Conservation (phyloP, 352 stramenopile species). For the Elongisporangium undulatum region DNA sequence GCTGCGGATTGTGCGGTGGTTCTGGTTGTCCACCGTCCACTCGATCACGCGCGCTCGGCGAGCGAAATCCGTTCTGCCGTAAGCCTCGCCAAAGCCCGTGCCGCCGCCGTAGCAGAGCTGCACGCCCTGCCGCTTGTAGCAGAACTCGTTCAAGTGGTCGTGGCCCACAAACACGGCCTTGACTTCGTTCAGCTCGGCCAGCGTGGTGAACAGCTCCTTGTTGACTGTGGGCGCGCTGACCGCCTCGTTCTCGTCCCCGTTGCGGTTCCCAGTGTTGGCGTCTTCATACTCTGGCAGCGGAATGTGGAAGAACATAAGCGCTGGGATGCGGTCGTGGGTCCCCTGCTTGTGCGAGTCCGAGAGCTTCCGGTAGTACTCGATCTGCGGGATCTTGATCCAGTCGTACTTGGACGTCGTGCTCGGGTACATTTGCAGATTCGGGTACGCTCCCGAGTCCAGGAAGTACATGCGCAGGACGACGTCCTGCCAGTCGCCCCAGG, state of each 20-base stretch:
- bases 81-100: conserved; percentile 36
- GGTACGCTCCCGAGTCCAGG: conserved; percentile 35
- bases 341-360: conserved; percentile 19
- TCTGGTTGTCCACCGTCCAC: conserved; percentile 34
- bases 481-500: conserved; percentile 20
- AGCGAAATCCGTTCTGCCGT: conserved; percentile 22
- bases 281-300: conserved; percentile 42
- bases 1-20: conserved; percentile 11
- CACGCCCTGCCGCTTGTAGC: conserved; percentile 30
- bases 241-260: conserved; percentile 31
- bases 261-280: conserved; percentile 10
- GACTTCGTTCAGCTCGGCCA: conserved; percentile 47
- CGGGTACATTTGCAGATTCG: conserved; percentile 24
- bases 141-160: conserved; percentile 65
- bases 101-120: conserved; percentile 57
- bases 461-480: conserved; percentile 63
- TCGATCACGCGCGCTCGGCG: conserved; percentile 50
- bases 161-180: conserved; percentile 59
- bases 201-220: conserved; percentile 26
- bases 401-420: conserved; percentile 35
- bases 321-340: conserved; percentile 16
- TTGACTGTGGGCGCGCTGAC: conserved; percentile 37
- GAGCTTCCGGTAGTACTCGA: conserved; percentile 34
- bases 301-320: conserved; percentile 71
- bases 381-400: conserved; percentile 50